Base-by-base conservation (phyloP, 2,329 filamentous ascomycete genomes). In the Coniella vitis region DNA sequence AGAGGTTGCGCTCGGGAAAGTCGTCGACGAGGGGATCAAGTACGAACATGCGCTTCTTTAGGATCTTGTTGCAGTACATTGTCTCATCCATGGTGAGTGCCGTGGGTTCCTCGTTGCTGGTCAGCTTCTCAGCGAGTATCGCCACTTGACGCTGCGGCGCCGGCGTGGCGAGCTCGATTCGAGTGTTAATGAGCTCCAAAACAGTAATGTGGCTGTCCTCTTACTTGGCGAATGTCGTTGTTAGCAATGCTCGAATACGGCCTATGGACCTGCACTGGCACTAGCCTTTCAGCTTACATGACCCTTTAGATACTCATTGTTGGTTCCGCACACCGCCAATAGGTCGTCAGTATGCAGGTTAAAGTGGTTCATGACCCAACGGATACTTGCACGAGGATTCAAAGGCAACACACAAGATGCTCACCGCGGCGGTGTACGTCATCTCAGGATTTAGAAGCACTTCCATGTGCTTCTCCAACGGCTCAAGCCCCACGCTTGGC, bases 371-470 rank as follows among this genome's bases (percentile, higher is more conserved):
- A 83, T 74, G 0, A 74, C 76, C 19, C 77, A 69, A 19, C 71
- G 70, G 5, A 84, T 73, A 7, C 70, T 73, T 35, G 70, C 65
- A 32, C 69, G 65, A 2, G 75, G 76, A 56, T 84, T 84, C 16
- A 81, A 63, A 2, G 81, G 81, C 1, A 81, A 65, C 4, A 81
- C 67, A 76, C 75, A 7, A 84, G 69, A 56, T 84, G 83, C 57
- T 84, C 81, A n/a, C 79, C 81, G 13, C 75, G 72, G n/a, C n/a
- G 31, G 71, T 69, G 58, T 83, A 84, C 1, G 65, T 68, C 65
- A 72, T 67, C 37, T 71, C 71, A 0, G 52, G 58, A 13, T 57
- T 52, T 1, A 57, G 52, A 13, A 56, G 49, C 38, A 62, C 53
- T 14, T 58, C 45, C 34, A 62, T 53, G 21, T 57, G 53, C 37